Percentiles rank a stretch among this genome's conserved stretches.
Conservation (phyloP, 2,329 filamentous ascomycete genomes). For the Neospermospora avenae region DNA sequence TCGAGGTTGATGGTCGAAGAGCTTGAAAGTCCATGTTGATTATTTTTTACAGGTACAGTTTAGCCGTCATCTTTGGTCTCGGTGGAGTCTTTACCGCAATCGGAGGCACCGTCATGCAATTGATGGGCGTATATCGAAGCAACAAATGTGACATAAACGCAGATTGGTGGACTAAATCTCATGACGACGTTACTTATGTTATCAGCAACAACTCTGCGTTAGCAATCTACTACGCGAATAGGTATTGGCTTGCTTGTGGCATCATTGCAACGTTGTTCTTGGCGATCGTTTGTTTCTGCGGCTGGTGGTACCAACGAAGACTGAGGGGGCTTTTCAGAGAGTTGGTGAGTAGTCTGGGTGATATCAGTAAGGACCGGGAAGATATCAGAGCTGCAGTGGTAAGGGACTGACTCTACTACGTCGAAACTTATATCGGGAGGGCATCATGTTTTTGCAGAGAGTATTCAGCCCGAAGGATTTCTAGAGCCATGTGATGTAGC, state of each 20-base stretch:
- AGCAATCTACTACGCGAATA: slow-evolving; percentile 8
- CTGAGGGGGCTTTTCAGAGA: slow-evolving; percentile 3
- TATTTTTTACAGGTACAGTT: not conserved
- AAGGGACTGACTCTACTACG: not conserved
- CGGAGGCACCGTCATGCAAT: slow-evolving; percentile 15
- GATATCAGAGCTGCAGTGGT: not conserved
- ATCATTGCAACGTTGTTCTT: slow-evolving; percentile 14
- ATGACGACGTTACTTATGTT: not conserved
- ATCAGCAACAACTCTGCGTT: slow-evolving; percentile 3
- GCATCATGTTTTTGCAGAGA: not conserved
- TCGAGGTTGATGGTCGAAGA: no score
- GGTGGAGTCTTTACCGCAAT: slow-evolving; percentile 9
- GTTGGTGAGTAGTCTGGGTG: not conserved
- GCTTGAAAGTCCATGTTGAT: not conserved
- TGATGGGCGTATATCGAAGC: slow-evolving; percentile 17
- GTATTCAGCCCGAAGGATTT: not conserved
- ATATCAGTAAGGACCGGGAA: not conserved
- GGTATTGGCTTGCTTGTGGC: slow-evolving; percentile 14
- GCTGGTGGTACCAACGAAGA: slow-evolving; percentile 21
- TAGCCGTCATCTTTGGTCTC: slow-evolving; percentile 4
- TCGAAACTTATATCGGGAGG: not conserved
- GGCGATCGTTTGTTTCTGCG: slow-evolving; percentile 12
- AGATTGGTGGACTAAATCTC: slow-evolving; percentile 3
- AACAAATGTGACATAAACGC: slow-evolving; percentile 10
- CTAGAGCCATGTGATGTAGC: not conserved